Conservation (phyloP, 208 protist species). For the Angomonas ambiguus region DNA sequence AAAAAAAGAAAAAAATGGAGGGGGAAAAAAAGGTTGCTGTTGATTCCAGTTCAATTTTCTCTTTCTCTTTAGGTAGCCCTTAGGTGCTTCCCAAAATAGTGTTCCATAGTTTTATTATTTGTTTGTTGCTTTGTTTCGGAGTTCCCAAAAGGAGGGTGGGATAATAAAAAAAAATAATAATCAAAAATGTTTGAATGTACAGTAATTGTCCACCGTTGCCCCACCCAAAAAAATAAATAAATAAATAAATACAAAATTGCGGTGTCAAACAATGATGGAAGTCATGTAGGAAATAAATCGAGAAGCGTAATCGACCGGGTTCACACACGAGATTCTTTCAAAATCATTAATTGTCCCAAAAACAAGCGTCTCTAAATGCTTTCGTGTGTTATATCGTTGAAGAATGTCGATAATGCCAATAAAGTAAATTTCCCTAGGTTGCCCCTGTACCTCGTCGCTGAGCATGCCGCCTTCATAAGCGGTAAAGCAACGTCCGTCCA, state of each 20-base stretch:
- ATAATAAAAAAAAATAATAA: background rate
- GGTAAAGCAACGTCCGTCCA: conserved; percentile 75
- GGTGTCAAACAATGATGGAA: conserved; percentile 73
- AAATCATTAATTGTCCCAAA: conserved; percentile 57
- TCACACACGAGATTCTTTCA: conserved; percentile 82
- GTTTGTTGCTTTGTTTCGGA: background rate
- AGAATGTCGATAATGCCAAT: conserved; percentile 94
- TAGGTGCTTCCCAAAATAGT: background rate
- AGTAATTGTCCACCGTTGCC: background rate
- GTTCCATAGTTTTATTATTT: too few relatives aligned
- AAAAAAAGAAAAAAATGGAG: background rate
- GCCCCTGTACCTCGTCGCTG: conserved; percentile 50
- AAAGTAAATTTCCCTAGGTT: conserved; percentile 85
- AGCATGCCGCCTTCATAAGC: conserved; percentile 80
- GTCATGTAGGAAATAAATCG: conserved; percentile 90
- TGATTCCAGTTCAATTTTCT: background rate
- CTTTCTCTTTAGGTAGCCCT: background rate
- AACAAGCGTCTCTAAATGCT: conserved; percentile 70
- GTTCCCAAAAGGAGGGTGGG: too few relatives aligned
- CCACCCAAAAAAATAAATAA: background rate
- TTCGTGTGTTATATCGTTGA: conserved; percentile 85
- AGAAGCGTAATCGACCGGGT: conserved; percentile 73
- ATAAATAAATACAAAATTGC: background rate
- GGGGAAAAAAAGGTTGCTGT: background rate
- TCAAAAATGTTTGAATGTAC: background rate